These are phyloP conservation scores for Drechslera avenae DNA, from an alignment of 2,329 filamentous ascomycete genomes.

Conservation along the genomic window DNA sequence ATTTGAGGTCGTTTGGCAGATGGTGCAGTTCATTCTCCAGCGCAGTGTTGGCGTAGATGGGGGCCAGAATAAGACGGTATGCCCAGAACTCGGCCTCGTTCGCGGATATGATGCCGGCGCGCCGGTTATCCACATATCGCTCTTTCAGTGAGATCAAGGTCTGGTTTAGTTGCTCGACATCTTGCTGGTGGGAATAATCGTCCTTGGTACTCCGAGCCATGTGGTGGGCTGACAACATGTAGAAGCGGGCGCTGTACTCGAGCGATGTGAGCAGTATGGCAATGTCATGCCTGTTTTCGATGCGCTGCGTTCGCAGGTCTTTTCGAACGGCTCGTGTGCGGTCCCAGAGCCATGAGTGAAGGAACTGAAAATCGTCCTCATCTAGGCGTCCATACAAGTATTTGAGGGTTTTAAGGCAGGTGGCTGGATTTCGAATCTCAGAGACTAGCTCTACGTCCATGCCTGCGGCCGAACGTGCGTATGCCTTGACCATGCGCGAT, in stretches of 20 bases:
- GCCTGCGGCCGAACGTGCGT: slow-evolving; percentile 66
- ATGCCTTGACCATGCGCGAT: slow-evolving; percentile 67
- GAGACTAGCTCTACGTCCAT: slow-evolving; percentile 67
- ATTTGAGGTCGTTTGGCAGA: slow-evolving; percentile 58
- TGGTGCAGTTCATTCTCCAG: slow-evolving; percentile 63
- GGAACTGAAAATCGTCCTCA: slow-evolving; percentile 52
- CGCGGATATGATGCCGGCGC: slow-evolving; percentile 54
- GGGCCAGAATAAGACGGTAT: slow-evolving; percentile 60
- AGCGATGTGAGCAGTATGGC: slow-evolving; percentile 63
- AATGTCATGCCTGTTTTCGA: slow-evolving; percentile 60
- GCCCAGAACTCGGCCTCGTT: slow-evolving; percentile 69
- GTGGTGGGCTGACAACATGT: slow-evolving; percentile 66
- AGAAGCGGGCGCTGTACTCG: slow-evolving; percentile 67
- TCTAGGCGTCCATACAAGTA: slow-evolving; percentile 57
- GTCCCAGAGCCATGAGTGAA: slow-evolving; percentile 70
- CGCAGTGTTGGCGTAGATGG: slow-evolving; percentile 53
- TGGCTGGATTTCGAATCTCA: slow-evolving; percentile 63
- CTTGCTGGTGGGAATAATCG: slow-evolving; percentile 59
- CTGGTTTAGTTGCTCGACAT: slow-evolving; percentile 67
- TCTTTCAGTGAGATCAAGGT: slow-evolving; percentile 65
- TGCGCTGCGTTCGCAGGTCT: slow-evolving; percentile 67
- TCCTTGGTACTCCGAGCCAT: slow-evolving; percentile 53
- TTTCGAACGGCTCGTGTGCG: slow-evolving; percentile 68
- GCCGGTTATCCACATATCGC: slow-evolving; percentile 51
- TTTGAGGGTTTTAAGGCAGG: slow-evolving; percentile 52